Evolutionary conservation across 352 stramenopile genomes (phyloP).

Genomic region (Globisporangium cederbergense): DNA sequence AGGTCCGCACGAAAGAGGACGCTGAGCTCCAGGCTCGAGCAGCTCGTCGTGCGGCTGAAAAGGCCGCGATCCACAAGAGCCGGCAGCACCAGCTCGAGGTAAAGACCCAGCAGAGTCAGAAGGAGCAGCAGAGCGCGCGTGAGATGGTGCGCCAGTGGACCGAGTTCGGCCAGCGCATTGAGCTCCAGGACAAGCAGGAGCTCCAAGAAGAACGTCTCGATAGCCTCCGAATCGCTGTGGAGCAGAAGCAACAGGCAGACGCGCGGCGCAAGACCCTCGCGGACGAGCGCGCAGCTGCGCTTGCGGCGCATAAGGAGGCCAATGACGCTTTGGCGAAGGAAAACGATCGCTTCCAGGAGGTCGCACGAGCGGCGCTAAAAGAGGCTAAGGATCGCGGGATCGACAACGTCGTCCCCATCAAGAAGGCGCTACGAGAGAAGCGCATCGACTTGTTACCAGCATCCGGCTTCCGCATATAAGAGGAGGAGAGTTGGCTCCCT

Average conservation of each 20-base stretch:
- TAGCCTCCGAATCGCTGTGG: constrained; percentile 55
- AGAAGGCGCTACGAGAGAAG: constrained; percentile 69
- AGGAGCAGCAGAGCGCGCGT: constrained; percentile 33
- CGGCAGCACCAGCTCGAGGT: constrained; percentile 55
- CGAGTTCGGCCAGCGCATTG: constrained; percentile 57
- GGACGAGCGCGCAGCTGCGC: constrained; percentile 33
- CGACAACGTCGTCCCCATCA: constrained; percentile 64
- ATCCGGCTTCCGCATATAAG: constrained; percentile 69
- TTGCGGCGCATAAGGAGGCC: constrained; percentile 33
- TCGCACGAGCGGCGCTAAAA: constrained; percentile 45
- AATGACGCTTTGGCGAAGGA: constrained; percentile 37
- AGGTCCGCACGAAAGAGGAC: constrained; percentile 76
- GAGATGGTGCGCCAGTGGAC: constrained; percentile 63
- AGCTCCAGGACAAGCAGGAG: constrained; percentile 59
- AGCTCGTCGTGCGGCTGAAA: constrained; percentile 60
- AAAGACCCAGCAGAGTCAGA: constrained; percentile 37
- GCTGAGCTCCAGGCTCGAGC: constrained; percentile 49
- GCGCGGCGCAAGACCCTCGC: constrained; percentile 47
- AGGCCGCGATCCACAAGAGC: constrained; percentile 56
- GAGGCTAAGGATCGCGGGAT: constrained; percentile 59
- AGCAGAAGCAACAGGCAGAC: constrained; percentile 75
- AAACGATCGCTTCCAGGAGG: constrained; percentile 57
- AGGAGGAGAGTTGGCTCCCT: too few species aligned
- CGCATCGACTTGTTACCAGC: constrained; percentile 67
- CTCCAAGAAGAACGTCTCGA: constrained; percentile 55